Base-by-base conservation (phyloP, 2,329 filamentous ascomycete species). In the Colletotrichum australisinense region DNA sequence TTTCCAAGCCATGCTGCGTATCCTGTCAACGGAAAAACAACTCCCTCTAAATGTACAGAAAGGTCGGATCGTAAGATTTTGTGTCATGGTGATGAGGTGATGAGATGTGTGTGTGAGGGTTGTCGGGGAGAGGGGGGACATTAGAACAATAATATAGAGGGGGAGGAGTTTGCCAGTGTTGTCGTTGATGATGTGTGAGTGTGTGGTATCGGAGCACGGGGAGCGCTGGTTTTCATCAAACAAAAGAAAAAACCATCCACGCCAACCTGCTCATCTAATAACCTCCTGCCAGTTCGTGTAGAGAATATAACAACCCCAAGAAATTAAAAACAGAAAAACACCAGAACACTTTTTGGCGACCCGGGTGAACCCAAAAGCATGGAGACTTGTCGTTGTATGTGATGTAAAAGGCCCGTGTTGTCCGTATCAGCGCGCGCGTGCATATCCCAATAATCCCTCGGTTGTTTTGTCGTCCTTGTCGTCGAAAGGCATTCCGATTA, bases 101-200 rank as follows among this genome's bases (percentile, higher is more conserved):
- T 28, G 49, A 38, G 28, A 24, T 26, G 5, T 14, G 22, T 38
- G 38, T 32, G 38, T 26, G 67, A 16, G 38, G 24, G 52, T 30
- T 19, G 16, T 42, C 38, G 38, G 16, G 38, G 38, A 49, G 42
- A 49, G 42, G 63, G 70, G 62, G 64, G 57, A 71, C 72, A 75
- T 75, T 75, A 75, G 64, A 75, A 75, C 72, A 75, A 72, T 75
- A 72, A 73, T 73, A 69, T 65, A 63, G 64, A 63, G 63, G 59
- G 68, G 58, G 69, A 64, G 68, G 58, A 42, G 69, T 49, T 62
- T 68, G 62, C 26, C 57, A 70, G 60, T 73, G 58, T 42, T 60
- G 66, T 63, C 66, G 66, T 56, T 64, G 70, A 59, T 63, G 58
- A 35, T 57, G 35, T 42, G 28, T 24, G 14, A 24, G 32, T 56